phyloP scores from a whole-genome alignment of 2,329 filamentous ascomycete species.

The Cytospora piceicola region DNA sequence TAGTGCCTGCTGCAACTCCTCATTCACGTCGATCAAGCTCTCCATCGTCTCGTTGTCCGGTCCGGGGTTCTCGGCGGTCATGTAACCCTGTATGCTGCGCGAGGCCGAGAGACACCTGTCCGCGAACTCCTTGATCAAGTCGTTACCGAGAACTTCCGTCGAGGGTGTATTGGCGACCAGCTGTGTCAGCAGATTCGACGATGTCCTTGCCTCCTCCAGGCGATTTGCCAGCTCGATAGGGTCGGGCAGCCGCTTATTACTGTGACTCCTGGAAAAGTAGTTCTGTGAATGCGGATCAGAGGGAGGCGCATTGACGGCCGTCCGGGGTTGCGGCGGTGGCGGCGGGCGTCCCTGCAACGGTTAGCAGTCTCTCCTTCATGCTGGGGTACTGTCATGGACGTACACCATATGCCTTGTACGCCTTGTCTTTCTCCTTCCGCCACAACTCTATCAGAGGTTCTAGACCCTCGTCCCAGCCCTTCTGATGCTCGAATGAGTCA shows the following conservation, averaged over 20 bases:
- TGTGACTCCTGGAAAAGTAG: slow-evolving; percentile 60
- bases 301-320: slow-evolving; percentile 48
- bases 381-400: slow-evolving; percentile 34
- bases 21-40: slow-evolving; percentile 91
- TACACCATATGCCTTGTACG: slow-evolving; percentile 56
- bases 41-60: slow-evolving; percentile 95
- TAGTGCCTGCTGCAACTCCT: slow-evolving; percentile 80
- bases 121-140: slow-evolving; percentile 91
- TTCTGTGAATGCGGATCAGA: slow-evolving; percentile 54
- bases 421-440: slow-evolving; percentile 79
- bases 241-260: slow-evolving; percentile 60
- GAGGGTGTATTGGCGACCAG: slow-evolving; percentile 84
- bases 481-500: slow-evolving; percentile 74
- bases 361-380: slow-evolving; percentile 27
- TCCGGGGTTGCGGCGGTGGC: slow-evolving; percentile 40
- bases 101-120: slow-evolving; percentile 83
- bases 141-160: slow-evolving; percentile 75
- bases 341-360: slow-evolving; percentile 34
- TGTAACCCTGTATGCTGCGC: slow-evolving; percentile 82
- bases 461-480: slow-evolving; percentile 75
- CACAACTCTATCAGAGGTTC: slow-evolving; percentile 79
- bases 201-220: slow-evolving; percentile 87
- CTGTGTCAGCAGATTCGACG: slow-evolving; percentile 89
- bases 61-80: slow-evolving; percentile 74
- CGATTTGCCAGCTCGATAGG: slow-evolving; percentile 79